Conservation (phyloP, 345 rosid genomes). For the Theobroma cacao region DNA sequence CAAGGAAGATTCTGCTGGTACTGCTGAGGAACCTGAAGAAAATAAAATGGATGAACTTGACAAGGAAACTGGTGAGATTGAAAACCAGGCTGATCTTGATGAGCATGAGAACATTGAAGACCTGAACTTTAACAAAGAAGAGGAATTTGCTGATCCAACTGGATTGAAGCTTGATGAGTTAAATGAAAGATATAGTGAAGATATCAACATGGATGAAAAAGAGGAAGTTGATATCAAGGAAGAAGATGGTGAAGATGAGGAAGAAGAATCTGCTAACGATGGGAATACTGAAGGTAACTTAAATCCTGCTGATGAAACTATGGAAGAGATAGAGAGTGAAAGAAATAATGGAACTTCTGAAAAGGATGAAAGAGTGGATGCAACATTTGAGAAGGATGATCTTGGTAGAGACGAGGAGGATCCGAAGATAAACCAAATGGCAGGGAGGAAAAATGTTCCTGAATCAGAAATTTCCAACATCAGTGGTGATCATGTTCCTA, state of each 20-base stretch:
- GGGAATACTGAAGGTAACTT: conserved; percentile 34
- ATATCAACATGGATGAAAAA: conserved; percentile 43
- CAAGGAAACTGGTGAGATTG: conserved; percentile 41
- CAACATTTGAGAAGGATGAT: conserved; percentile 39
- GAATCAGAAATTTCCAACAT: conserved; percentile 39
- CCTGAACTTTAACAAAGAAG: conserved; percentile 54
- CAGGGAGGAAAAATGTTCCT: conserved; percentile 33
- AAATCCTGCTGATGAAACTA: conserved; percentile 42
- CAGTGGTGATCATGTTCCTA: conserved; percentile 37
- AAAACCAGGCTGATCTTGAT: conserved; percentile 41
- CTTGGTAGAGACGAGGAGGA: conserved; percentile 41
- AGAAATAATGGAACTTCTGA: conserved; percentile 13
- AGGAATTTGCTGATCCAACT: conserved; percentile 60
- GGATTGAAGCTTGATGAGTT: conserved; percentile 56
- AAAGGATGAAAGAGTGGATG: conserved; percentile 37
- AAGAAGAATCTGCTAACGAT: conserved; percentile 39
- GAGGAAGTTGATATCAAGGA: conserved; percentile 46
- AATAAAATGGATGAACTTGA: conserved; percentile 38
- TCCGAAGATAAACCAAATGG: conserved; percentile 33
- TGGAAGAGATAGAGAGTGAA: conserved; percentile 34
- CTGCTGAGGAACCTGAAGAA: conserved; percentile 45
- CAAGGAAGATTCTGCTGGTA: conserved; percentile 58
- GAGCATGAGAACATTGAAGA: conserved; percentile 56
- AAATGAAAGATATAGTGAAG: conserved; percentile 46
- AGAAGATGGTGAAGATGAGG: conserved; percentile 45